Base-by-base conservation (phyloP, 352 stramenopile species). In the Pythium coloratum region DNA sequence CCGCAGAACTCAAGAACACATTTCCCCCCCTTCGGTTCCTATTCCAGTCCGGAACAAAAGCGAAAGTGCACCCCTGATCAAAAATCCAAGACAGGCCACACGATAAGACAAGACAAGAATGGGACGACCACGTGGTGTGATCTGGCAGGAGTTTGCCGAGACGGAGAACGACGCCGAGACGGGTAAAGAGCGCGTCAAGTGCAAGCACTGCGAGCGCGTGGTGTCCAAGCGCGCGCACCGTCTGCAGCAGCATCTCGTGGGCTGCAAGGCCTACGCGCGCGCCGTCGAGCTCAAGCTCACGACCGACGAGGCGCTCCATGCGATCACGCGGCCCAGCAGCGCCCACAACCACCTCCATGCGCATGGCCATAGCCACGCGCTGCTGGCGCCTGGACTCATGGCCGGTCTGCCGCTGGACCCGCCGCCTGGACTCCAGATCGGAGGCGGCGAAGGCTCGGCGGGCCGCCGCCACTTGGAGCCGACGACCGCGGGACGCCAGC, bases 111-210 rank as follows among this genome's bases (percentile, higher is more conserved):
- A 33, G 2, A 10, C 38, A 33, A 30, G 8, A 16, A 73, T 73
- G 67, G 67, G 67, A 8, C 60, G 67, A 59, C 67, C 67, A 47
- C 67, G 67, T 44, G 67, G 67, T 12, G 67, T 69, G 56, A 73
- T 73, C 61, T 73, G 67, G 67, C 67, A 73, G 42, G 67, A 73
- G 56, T 73, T 73, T 62, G 34, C 57, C 10, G 67, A 73, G 42
- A 38, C 67, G n/a, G 67, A 73, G 62, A 73, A 73, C 56, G 67
- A 73, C 44, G 61, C 55, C 34, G 67, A 73, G 59, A 73, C 67
- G 38, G 67, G 67, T 36, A 73, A 73, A 56, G 67, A 73, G 57
- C 67, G 67, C 56, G 67, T 73, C 67, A 73, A 73, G 67, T 73
- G 67, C 57, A 73, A 73, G 61, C 67, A 73, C 67, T 73, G 67